A percentile compares a stretch with the other conserved stretches of the same genome.
Conservation (phyloP, 2,329 filamentous ascomycete genomes). For the Bipolaris gigantea region DNA sequence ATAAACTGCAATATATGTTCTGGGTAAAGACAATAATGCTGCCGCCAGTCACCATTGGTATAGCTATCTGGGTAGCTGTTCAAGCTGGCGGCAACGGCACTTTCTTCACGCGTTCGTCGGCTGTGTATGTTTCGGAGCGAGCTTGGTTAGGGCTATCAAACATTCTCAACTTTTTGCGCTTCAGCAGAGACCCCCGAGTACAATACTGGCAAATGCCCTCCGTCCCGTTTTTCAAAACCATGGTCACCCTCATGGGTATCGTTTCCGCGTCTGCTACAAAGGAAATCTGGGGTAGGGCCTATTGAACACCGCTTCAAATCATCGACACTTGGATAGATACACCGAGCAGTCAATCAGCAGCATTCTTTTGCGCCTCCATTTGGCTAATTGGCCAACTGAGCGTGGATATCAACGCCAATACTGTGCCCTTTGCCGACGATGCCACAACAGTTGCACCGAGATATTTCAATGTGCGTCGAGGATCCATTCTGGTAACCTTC, state of each 20-base stretch:
- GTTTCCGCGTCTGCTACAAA: constrained; percentile 18
- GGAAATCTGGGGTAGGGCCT: constrained; percentile 16
- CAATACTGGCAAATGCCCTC: constrained; percentile 18
- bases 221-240: constrained; percentile 18
- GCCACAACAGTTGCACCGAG: constrained; percentile 20
- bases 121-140: neutral
- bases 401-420: constrained; percentile 29
- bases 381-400: constrained; percentile 18
- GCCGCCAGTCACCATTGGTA: constrained; percentile 9
- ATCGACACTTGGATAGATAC: constrained; percentile 14
- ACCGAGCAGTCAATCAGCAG: constrained; percentile 17
- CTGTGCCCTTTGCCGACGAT: constrained; percentile 27
- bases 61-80: constrained; percentile 14
- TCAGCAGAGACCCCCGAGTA: constrained; percentile 11
- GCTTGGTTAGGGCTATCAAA: constrained; percentile 8
- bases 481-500: constrained; percentile 17
- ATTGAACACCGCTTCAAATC: constrained; percentile 30
- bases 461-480: constrained; percentile 28
- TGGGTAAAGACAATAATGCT: constrained; percentile 11
- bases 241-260: constrained; percentile 25
- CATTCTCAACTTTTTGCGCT: constrained; percentile 24
- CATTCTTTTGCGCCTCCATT: constrained; percentile 20
- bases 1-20: constrained; percentile 21
- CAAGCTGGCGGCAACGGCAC: constrained; percentile 22
- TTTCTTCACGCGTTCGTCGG: constrained; percentile 8